Evolutionary conservation across 225 moss, liverwort and hornwort genomes (phyloP).

Genomic region (Sphagnum contortum): DNA sequence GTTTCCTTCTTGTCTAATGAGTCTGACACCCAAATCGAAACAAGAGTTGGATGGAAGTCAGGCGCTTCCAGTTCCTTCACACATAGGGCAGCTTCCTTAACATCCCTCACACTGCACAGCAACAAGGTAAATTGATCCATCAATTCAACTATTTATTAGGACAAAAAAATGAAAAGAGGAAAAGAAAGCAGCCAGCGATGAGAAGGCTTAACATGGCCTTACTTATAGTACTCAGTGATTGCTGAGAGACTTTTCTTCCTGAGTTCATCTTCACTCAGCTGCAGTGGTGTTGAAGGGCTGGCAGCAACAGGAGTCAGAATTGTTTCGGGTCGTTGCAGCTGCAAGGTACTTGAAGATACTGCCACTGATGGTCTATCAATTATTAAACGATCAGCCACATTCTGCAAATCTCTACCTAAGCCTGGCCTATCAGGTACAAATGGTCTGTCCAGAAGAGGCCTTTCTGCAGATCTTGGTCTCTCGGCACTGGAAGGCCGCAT

Average conservation of each 20-base stretch:
- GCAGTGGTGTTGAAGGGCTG: slow-evolving; percentile 34
- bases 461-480: slow-evolving; percentile 57
- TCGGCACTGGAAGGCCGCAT: slow-evolving; percentile 62
- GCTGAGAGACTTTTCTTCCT: slow-evolving; percentile 71
- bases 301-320: slow-evolving; percentile 30
- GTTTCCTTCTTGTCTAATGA: slow-evolving; percentile 71
- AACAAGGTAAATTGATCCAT: background rate
- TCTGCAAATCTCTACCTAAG: slow-evolving; percentile 53
- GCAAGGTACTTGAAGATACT: slow-evolving; percentile 20
- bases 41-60: slow-evolving; percentile 55
- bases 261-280: slow-evolving; percentile 61
- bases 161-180: too few relatives aligned
- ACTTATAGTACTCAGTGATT: slow-evolving; percentile 72
- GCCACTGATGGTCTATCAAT: slow-evolving; percentile 25
- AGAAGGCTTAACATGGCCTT: background rate
- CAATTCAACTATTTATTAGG: too few relatives aligned
- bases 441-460: slow-evolving; percentile 70
- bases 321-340: slow-evolving; percentile 38
- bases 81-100: slow-evolving; percentile 63
- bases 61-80: slow-evolving; percentile 76
- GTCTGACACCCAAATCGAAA: slow-evolving; percentile 63
- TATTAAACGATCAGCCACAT: slow-evolving; percentile 36
- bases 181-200: too few relatives aligned
- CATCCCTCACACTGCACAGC: slow-evolving; percentile 47
- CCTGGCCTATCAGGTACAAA: slow-evolving; percentile 48